phyloP scores from a whole-genome alignment of 768 basidiomycete species.

The Auricularia cornea region DNA sequence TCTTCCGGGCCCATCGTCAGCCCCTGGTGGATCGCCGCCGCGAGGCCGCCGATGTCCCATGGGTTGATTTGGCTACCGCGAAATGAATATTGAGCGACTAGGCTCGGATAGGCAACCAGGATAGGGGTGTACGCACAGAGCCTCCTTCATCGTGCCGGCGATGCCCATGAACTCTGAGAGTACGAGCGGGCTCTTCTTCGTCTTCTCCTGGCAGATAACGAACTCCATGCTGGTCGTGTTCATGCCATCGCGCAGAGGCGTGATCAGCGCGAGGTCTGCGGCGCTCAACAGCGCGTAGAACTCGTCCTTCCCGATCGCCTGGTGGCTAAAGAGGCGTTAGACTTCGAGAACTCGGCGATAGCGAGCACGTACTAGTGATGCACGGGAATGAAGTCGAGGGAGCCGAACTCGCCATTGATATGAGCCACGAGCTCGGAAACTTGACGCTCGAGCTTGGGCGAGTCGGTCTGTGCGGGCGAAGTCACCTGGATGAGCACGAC shows the following conservation, averaged over 20 bases:
- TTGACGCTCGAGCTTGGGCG: constrained; percentile 87
- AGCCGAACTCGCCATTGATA: constrained; percentile 93
- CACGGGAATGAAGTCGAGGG: constrained; percentile 90
- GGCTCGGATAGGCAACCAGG: background rate
- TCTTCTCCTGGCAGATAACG: constrained; percentile 83
- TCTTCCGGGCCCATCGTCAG: constrained; percentile 73
- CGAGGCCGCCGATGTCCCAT: constrained; percentile 85
- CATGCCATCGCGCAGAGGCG: constrained; percentile 95
- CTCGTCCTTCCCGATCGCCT: constrained; percentile 94
- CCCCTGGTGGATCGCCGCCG: constrained; percentile 83
- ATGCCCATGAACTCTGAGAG: constrained; percentile 98
- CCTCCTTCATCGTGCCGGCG: constrained; percentile 81
- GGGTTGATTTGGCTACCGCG: constrained; percentile 65
- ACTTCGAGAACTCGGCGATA: background rate
- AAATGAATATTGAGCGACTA: background rate
- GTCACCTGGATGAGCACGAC: constrained; percentile 71
- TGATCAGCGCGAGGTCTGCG: constrained; percentile 91
- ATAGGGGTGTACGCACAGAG: constrained; percentile 33
- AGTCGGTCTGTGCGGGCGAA: constrained; percentile 84
- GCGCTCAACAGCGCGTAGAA: constrained; percentile 92
- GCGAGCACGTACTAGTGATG: constrained; percentile 80
- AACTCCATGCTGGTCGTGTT: constrained; percentile 99
- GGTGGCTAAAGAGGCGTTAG: constrained; percentile 52
- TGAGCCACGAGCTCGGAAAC: constrained; percentile 89
- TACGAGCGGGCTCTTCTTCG: constrained; percentile 78